Base-by-base conservation (phyloP, 1,139 yeast genomes). In the Sugiyamaella xylanicola region DNA sequence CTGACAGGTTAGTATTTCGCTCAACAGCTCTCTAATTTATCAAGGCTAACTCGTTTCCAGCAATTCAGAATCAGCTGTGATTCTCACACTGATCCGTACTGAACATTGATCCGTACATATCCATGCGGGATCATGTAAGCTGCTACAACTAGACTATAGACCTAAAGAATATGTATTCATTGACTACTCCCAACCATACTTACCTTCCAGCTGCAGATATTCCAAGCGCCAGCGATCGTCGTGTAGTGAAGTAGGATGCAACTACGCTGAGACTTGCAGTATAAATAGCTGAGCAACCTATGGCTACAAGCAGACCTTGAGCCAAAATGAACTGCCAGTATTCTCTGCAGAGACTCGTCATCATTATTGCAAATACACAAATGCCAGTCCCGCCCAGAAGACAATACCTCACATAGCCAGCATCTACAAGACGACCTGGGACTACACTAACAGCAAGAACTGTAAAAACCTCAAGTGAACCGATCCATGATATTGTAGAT, bases 261-360 rank as follows among this genome's bases (percentile, higher is more conserved):
- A 65, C 61, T 5, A 61, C 58, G 3, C 68, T 63, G 13, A 68
- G 55, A 1, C 64, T 70, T 0, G 86, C 80, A 4, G 78, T 73
- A 52, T 69, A 70, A 20, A 68, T 49, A 21, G 66, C 57, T 3
- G 68, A 61, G 9, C 67, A 59, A 0, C 87, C 87, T 2, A 82
- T 52, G 0, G 87, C 90, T 4, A 78, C 70, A 35, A 78, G 68
- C 1, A 83, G 64, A 5, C 87, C 83, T 65, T 82, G 84, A 1
- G 85, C 74, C 15, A 85, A 71, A 17, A 85, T 71, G 56, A 84
- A 78, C 57, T 85, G 89, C 63, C 75, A 79, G 48, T 81, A 77
- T 19, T 73, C 66, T 0, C 72, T 72, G 62, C 83, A 74, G 54
- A 79, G 75, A 4, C 85, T 84, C 7, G 83, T 74, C 42, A 79